Base-by-base conservation (phyloP, 1,139 yeast species). In the Saccharomyces hybrid region DNA sequence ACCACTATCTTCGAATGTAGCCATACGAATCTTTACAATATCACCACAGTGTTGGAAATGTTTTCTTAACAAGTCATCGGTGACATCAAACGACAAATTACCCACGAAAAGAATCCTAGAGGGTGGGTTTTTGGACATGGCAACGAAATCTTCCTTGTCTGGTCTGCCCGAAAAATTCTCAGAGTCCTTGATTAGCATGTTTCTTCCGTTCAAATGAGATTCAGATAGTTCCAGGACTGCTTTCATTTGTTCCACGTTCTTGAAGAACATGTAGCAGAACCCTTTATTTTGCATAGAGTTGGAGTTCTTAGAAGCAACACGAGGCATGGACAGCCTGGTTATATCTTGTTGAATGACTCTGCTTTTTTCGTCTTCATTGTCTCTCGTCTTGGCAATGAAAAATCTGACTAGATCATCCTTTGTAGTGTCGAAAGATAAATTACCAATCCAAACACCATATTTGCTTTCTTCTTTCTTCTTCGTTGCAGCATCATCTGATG, bases 1-100 rank as follows among this genome's bases (percentile, higher is more conserved):
- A 1, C 98, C 98, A 47, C 88, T 76, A 67, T 93, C 99, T 73
- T 93, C 93, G 71, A 93, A 93, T 7, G 99, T 91, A 1, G 98
- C 98, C 96, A 91, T 91, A 70, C 99, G 81, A 54, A 91, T 82
- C 63, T 81, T 82, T 32, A 78, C 74, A 56, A 90, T 90, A 58
- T 88, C 91, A 31, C 97, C 97, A 60, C 77, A 75, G 58, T 78
- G 82, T 66, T 80, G 80, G 75, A 91, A 93, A 62, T 88, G 96
- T 63, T 82, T 85, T 60, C 82, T 84, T 48, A 93, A 76, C 59
- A 83, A 73, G 31, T 86, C 95, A 58, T 87, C 84, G 1, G 95
- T 87, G n/a, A 97, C 87, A 69, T 91, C 97, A 68, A 89, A 93
- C 0, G 97, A 84, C 55, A 93, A 75, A 69, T 93, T 93, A 49